phyloP scores from a whole-genome alignment of 305 asterid species.

The Fraxinus greggii region DNA sequence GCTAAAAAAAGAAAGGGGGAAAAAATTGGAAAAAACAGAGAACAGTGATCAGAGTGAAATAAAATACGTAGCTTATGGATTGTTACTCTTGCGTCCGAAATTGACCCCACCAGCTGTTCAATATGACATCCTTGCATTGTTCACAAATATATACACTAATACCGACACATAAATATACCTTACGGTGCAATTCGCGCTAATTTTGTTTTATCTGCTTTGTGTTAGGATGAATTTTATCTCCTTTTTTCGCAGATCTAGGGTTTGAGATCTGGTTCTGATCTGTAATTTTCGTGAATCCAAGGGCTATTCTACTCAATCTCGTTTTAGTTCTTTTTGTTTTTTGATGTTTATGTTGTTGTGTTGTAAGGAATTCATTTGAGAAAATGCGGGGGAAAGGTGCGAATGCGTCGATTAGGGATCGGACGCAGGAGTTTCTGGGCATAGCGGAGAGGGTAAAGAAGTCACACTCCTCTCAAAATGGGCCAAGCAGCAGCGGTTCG shows the following conservation, averaged over 20 bases:
- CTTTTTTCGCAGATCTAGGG: constrained; percentile 35
- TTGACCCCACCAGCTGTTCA: too few species aligned
- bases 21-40: too few species aligned
- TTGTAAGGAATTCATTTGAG: constrained; percentile 19
- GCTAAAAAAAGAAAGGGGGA: too few species aligned
- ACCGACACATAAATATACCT: not conserved
- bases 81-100: too few species aligned
- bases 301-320: not conserved
- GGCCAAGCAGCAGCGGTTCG: constrained; percentile 65
- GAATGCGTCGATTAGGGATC: constrained; percentile 76
- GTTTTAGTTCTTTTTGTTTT: not conserved
- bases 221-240: constrained; percentile 13
- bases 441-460: constrained; percentile 65
- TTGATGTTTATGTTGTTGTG: constrained; percentile 20
- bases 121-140: not conserved
- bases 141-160: not conserved
- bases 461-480: constrained; percentile 54
- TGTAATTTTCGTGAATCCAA: not conserved
- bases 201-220: constrained; percentile 5
- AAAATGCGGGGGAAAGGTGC: constrained; percentile 47
- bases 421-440: constrained; percentile 76
- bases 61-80: too few species aligned
- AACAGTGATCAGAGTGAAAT: too few species aligned
- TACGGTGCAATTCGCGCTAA: not conserved
- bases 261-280: constrained; percentile 33